Evolutionary conservation across 2,329 filamentous ascomycete species (phyloP).

Genomic region (Trichoderma aggressivum): DNA sequence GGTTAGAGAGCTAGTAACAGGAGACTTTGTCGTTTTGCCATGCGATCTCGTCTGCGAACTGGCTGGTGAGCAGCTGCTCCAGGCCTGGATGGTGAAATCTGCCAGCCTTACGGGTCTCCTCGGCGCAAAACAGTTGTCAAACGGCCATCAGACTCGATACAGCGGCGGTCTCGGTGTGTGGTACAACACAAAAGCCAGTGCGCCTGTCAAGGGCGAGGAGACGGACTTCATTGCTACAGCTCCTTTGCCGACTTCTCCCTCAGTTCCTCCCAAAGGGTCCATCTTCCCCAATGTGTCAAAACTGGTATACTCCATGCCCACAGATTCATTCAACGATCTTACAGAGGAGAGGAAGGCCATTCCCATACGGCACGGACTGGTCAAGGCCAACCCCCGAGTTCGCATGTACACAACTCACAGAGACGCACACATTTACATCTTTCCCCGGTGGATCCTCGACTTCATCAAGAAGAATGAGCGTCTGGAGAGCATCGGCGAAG

Average conservation of each 20-base stretch:
- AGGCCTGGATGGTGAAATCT: conserved; percentile 88
- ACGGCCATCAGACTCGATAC: conserved; percentile 40
- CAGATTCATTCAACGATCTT: conserved; percentile 81
- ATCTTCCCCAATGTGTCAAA: conserved; percentile 68
- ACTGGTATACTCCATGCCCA: conserved; percentile 81
- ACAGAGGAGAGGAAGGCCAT: conserved; percentile 71
- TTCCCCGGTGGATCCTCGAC: conserved; percentile 87
- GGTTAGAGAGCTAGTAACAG: conserved; percentile 71
- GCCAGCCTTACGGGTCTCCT: conserved; percentile 64
- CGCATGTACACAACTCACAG: conserved; percentile 80
- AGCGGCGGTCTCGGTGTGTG: conserved; percentile 85
- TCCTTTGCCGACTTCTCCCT: conserved; percentile 57
- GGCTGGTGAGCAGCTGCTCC: conserved; percentile 74
- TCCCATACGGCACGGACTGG: conserved; percentile 70
- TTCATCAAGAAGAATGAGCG: conserved; percentile 76
- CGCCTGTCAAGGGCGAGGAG: conserved; percentile 81
- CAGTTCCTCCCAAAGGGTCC: conserved; percentile 49
- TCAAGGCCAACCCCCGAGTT: conserved; percentile 70
- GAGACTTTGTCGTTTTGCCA: conserved; percentile 85
- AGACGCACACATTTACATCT: conserved; percentile 91
- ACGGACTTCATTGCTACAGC: conserved; percentile 86
- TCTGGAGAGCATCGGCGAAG: conserved; percentile 85
- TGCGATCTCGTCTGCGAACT: conserved; percentile 93
- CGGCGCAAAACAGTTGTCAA: conserved; percentile 43
- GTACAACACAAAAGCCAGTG: conserved; percentile 78